Percentiles rank a stretch among this genome's conserved stretches.
Evolutionary conservation across 169 alveolate species (phyloP).

Genomic region (Toxoplasma gondii): DNA sequence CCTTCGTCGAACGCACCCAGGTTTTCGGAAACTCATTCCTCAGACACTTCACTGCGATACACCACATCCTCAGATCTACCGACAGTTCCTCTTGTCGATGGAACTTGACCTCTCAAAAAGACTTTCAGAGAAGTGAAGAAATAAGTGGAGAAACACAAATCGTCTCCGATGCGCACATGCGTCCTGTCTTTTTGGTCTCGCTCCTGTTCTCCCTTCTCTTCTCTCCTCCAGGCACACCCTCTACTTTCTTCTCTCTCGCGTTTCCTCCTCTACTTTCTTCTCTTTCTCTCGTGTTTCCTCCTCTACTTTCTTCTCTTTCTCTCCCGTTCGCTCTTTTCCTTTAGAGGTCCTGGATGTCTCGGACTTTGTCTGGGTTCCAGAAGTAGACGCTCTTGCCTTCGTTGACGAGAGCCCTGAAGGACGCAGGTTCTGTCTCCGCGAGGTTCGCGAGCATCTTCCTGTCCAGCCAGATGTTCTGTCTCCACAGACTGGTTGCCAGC

Average conservation of each 20-base stretch:
- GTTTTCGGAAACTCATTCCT: no score
- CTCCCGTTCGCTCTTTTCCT: background rate
- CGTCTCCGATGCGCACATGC: no score
- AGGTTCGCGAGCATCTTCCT: slow-evolving; percentile 65
- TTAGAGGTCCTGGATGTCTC: slow-evolving; percentile 34
- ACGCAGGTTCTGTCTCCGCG: slow-evolving; percentile 69
- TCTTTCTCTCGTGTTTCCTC: background rate
- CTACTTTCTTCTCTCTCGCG: background rate
- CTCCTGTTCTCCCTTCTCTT: background rate
- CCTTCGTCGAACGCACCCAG: no score
- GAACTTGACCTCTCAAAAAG: no score
- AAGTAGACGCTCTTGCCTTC: slow-evolving; percentile 42
- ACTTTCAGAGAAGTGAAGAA: no score
- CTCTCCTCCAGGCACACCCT: background rate
- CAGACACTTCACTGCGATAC: no score
- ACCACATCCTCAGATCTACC: no score
- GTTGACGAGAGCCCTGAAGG: slow-evolving; percentile 61
- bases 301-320: background rate
- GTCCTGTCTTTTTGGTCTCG: background rate
- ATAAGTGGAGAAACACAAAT: no score
- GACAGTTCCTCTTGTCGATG: no score
- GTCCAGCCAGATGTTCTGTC: slow-evolving; percentile 51
- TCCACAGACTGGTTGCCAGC: slow-evolving; percentile 52
- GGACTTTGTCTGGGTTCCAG: slow-evolving; percentile 27
- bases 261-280: background rate